Base-by-base conservation (phyloP, 2,329 filamentous ascomycete genomes). In the Colletotrichum sidae region DNA sequence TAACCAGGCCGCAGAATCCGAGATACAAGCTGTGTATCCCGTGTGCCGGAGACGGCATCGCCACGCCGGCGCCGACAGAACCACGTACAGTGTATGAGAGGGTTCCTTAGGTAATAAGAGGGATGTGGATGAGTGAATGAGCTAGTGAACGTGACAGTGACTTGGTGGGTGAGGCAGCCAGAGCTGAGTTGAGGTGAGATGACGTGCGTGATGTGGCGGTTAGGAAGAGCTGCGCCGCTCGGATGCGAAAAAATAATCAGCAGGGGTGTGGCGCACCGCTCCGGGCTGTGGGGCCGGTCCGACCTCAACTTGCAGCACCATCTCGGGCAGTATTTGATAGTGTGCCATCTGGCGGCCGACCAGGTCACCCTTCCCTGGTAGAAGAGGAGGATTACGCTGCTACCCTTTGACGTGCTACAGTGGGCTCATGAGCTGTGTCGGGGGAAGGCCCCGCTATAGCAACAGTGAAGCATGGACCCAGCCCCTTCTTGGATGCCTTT, bases 171-270 rank as follows among this genome's bases (percentile, higher is more conserved):
- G 38, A 33, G 33, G 34, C 6, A 56, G 34, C 17, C 15, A 38
- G 11, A 44, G 44, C 34, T 58, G 46, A 46, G 55, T 51, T 37
- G 17, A 13, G n/a, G 15, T 39, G 13, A 12, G 17, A 33, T 9
- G 33, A 35, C 37, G 39, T 55, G 51, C 52, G 63, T 65, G 47
- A 62, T 65, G 63, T 62, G 58, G 62, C 62, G 58, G 62, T 45
- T 62, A 58, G 25, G 13, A 41, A 25, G 34, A 50, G 42, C 51
- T 65, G 60, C 38, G 58, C 58, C 53, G 57, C 52, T 45, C 42
- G 52, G 46, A 34, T 55, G 46, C 41, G 45, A 47, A 62, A 62
- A 56, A 33, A 25, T 38, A 34, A 34, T 45, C 35, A n/a, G 42
- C 25, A 46, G 59, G 46, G 47, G 62, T 58, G 54, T 46, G 15